phyloP scores from a whole-genome alignment of 192 early-diverging fungal genomes.

The Entrophospora sp. region DNA sequence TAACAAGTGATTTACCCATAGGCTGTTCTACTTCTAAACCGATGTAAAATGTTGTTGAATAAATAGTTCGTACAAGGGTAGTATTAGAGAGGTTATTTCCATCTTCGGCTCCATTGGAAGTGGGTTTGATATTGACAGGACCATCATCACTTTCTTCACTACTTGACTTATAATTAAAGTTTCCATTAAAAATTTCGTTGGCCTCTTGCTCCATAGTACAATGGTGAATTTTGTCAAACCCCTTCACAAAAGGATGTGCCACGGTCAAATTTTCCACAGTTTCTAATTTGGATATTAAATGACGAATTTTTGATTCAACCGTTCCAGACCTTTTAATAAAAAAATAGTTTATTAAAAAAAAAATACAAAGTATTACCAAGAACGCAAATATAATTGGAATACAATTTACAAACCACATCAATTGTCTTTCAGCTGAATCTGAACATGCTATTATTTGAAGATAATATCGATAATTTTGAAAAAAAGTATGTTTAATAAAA shows the following conservation, averaged over 20 bases:
- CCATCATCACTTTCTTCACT: constrained; percentile 28
- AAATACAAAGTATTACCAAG: too few relatives aligned
- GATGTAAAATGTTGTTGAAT: constrained; percentile 84
- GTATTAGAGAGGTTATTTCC: constrained; percentile 4
- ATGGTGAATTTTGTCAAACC: constrained; percentile 59
- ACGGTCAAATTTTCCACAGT: constrained; percentile 55
- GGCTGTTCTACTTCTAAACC: constrained; percentile 64
- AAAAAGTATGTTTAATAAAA: constrained; percentile 87
- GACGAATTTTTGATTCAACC: constrained; percentile 86
- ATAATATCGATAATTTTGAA: constrained; percentile 78
- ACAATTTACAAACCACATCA: constrained; percentile 57
- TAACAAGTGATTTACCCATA: constrained; percentile 25
- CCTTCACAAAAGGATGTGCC: constrained; percentile 88
- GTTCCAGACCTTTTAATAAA: constrained; percentile 68
- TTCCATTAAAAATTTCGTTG: constrained; percentile 58
- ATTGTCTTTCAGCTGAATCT: constrained; percentile 59
- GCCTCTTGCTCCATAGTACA: constrained; percentile 61
- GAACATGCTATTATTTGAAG: constrained; percentile 81
- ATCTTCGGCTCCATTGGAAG: constrained; percentile 20
- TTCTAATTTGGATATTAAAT: constrained; percentile 81
- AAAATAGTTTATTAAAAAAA: too few relatives aligned
- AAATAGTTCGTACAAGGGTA: constrained; percentile 33
- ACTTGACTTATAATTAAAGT: constrained; percentile 30
- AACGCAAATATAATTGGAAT: not conserved
- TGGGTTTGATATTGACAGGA: not conserved